These are phyloP conservation scores for Amoebophrya sp. DNA, from an alignment of 169 alveolate species.

Conservation along the genomic window DNA sequence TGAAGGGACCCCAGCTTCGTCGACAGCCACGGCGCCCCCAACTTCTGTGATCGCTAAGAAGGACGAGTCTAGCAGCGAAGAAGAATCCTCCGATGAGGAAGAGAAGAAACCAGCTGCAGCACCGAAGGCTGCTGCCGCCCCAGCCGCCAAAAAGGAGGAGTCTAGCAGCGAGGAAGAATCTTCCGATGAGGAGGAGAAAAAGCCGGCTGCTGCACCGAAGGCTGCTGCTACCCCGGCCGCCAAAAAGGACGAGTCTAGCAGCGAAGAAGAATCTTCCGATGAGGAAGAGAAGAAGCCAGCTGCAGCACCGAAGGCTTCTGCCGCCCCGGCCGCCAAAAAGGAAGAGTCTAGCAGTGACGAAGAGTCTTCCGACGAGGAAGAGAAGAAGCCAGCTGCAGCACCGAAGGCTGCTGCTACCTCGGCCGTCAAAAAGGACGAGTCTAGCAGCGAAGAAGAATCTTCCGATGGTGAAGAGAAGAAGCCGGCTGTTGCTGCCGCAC, in stretches of 20 bases:
- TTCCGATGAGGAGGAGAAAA: background rate
- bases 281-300: background rate
- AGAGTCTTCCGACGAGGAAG: background rate
- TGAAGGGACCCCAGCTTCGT: background rate
- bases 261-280: background rate
- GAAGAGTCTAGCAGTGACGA: background rate
- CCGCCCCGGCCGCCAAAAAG: background rate
- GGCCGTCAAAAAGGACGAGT: background rate
- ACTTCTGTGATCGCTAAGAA: background rate
- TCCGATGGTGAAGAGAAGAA: background rate
- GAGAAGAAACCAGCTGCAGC: background rate
- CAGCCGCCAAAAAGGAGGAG: background rate
- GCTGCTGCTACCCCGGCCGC: background rate
- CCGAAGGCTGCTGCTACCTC: background rate
- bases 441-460: background rate
- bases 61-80: background rate
- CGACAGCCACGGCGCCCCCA: background rate
- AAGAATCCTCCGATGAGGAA: background rate
- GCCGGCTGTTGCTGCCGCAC: background rate
- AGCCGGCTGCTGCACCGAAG: background rate
- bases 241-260: background rate
- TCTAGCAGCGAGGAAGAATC: background rate
- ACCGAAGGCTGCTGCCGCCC: background rate
- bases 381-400: background rate
- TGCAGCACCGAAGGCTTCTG: background rate